These are phyloP conservation scores for Articulospora tetracladia DNA, from an alignment of 495 filamentous ascomycete genomes.

Conservation along the genomic window DNA sequence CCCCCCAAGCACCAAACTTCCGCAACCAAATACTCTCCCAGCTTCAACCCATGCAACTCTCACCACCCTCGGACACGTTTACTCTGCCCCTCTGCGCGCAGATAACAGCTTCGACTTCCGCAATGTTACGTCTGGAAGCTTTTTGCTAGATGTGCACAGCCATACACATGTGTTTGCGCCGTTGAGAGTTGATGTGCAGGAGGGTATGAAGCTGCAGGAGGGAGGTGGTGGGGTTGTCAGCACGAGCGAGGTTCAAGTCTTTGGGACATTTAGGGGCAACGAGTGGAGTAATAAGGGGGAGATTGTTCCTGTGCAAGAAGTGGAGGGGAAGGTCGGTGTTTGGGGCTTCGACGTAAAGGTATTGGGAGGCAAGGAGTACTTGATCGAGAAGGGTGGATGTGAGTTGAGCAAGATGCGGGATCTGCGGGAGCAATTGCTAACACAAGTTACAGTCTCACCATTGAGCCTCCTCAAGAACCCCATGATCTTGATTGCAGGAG, in stretches of 20 bases:
- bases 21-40: conserved; percentile 53
- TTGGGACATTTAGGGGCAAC: conserved; percentile 86
- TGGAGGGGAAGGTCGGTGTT: conserved; percentile 17
- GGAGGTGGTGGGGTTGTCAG: conserved; percentile 33
- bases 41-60: conserved; percentile 73
- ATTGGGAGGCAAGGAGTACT: conserved; percentile 64
- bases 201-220: conserved; percentile 39
- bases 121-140: conserved; percentile 63
- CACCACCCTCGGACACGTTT: conserved; percentile 39
- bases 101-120: conserved; percentile 69
- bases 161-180: conserved; percentile 69
- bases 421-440: conserved; percentile 27
- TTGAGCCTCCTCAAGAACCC: conserved; percentile 82
- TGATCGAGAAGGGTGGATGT: conserved; percentile 70
- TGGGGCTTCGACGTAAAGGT: conserved; percentile 55
- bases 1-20: conserved; percentile 43
- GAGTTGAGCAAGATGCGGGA: conserved; percentile 35
- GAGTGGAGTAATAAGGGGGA: conserved; percentile 81
- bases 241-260: conserved; percentile 52
- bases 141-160: conserved; percentile 76
- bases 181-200: conserved; percentile 69
- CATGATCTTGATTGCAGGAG: conserved; percentile 87
- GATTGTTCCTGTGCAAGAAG: conserved; percentile 39
- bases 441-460: conserved; percentile 36
- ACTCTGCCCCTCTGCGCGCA: conserved; percentile 57